phyloP scores from a whole-genome alignment of 1,139 yeast species.

The Lodderomyces pseudojiufengensis region DNA sequence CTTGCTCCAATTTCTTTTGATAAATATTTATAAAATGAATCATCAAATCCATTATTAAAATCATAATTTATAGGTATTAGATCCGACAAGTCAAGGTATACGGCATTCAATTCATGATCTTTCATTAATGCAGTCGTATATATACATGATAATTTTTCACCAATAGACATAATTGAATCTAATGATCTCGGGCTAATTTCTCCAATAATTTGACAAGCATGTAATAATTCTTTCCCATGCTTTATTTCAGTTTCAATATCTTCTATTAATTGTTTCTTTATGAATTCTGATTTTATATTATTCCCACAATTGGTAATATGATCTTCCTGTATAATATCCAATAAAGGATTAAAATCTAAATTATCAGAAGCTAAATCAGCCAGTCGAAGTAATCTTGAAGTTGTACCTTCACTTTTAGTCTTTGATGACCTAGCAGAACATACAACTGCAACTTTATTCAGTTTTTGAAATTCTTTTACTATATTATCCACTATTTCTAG shows the following conservation, averaged over 20 bases:
- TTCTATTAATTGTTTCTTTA: conserved; percentile 47
- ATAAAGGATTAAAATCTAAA: conserved; percentile 48
- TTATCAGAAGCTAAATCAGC: conserved; percentile 71
- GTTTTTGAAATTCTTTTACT: conserved; percentile 58
- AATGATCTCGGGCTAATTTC: conserved; percentile 86
- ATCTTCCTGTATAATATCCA: conserved; percentile 68
- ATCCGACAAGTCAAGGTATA: conserved; percentile 73
- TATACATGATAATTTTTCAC: conserved; percentile 87
- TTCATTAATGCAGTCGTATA: conserved; percentile 83
- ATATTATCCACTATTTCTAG: conserved; percentile 80
- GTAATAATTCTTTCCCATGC: conserved; percentile 63
- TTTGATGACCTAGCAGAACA: conserved; percentile 93
- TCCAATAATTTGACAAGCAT: conserved; percentile 88
- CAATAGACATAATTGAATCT: conserved; percentile 88
- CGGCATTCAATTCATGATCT: conserved; percentile 73
- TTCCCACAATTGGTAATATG: conserved; percentile 71
- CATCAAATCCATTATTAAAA: conserved; percentile 56
- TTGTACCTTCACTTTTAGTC: conserved; percentile 92
- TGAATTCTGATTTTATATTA: conserved; percentile 42
- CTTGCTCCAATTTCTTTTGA: conserved; percentile 57
- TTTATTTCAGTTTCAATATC: conserved; percentile 65
- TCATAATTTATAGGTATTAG: conserved; percentile 62
- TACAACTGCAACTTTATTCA: conserved; percentile 83
- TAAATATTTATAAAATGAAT: conserved; percentile 61
- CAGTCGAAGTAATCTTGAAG: conserved; percentile 74